Base-by-base conservation (phyloP, 106 monocot species). In the Phalaenopsis aphrodite region DNA sequence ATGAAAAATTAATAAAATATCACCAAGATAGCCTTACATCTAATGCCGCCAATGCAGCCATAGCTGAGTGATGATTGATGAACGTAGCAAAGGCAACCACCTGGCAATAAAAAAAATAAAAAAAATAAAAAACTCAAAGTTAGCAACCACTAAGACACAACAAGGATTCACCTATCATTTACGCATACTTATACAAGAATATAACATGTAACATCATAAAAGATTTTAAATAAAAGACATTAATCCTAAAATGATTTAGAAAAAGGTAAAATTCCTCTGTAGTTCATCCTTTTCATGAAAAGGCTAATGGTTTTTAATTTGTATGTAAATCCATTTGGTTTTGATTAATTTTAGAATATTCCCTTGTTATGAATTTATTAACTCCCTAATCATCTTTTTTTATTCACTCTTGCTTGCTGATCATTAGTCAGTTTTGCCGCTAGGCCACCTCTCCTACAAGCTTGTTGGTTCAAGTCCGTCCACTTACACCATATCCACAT, bases 71-170 rank as follows among this genome's bases (percentile, higher is more conserved):
- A 82, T 95, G 93, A 78, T 79, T 91, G 61, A 84, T 82, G 80
- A 95, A 95, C 11, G 88, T 89, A 41, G 89, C 95, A 78, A 91
- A 95, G 1, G 95, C 95, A 69, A 95, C 93, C 77, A 83, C 95
- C 95, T 95, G 81, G n/a, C 12, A 69, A 47, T 3, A 19, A 11
- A 16, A 21, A 30, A 30, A 30, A 30, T 30, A 0, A 30, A 30
- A 30, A 30, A 30, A 30, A 19, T 42, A 1, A 55, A 56, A 65
- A 69, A 12, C 4, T 14, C 38, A 12, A 5, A 69, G 14, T 69
- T 19, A 69, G 39, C 39, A 12, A 38, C 36, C 69, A 69, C 9
- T 69, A 1, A 69, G 39, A 69, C 39, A 3, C 69, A 69, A 39
- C 38, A 38, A 69, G 12, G 37, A 39, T 19, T 36, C 14, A 38